Evolutionary conservation across 108 stramenopile genomes (phyloP).

Genomic region (Nitzschia putrida): DNA sequence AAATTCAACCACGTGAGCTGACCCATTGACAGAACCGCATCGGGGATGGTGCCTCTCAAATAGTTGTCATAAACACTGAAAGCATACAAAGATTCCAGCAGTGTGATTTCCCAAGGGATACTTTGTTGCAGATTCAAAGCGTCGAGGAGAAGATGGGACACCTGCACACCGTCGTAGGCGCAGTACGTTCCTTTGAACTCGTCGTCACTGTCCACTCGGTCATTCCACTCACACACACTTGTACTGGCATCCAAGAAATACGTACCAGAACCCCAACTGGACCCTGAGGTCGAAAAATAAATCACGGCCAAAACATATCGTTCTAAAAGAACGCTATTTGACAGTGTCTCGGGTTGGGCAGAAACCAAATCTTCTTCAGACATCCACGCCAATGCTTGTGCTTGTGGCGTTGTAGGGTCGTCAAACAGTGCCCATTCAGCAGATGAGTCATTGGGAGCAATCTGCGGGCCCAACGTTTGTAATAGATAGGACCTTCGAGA

Average conservation of each 20-base stretch:
- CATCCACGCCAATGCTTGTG: neutral
- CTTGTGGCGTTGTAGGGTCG: conserved; percentile 6
- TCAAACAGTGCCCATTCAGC: neutral
- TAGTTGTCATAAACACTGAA: too few species aligned
- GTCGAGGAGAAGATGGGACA: too few species aligned
- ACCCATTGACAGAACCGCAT: neutral
- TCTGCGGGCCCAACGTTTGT: too few species aligned
- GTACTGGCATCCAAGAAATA: too few species aligned
- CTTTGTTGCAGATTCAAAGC: too few species aligned
- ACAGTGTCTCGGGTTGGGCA: neutral
- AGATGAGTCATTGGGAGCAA: too few species aligned
- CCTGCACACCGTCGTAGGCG: neutral
- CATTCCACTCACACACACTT: too few species aligned
- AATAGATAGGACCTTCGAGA: too few species aligned
- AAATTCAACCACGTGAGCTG: neutral
- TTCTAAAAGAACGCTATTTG: neutral
- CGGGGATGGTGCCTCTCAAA: neutral
- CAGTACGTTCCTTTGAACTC: neutral
- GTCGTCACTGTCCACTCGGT: too few species aligned
- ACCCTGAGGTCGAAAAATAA: neutral
- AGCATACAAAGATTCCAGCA: too few species aligned
- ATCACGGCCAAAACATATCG: conserved; percentile 11
- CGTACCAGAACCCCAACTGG: neutral
- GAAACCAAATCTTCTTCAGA: neutral
- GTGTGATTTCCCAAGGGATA: too few species aligned